Evolutionary conservation across 2,329 filamentous ascomycete species (phyloP).

Genomic region (Ilyonectria mors-panacis): DNA sequence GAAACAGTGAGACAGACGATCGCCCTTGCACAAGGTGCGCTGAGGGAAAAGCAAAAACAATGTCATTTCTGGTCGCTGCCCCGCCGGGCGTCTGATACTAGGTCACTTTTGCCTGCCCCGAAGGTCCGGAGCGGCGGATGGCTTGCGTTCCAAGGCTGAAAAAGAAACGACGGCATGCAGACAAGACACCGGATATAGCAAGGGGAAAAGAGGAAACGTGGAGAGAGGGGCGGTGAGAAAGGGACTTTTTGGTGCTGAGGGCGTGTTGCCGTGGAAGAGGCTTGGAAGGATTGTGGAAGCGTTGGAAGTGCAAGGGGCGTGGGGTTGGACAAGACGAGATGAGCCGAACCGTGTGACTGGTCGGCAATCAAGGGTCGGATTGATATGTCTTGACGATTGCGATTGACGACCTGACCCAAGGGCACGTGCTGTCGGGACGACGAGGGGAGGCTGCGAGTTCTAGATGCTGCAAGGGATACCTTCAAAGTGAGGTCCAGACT

Average conservation of each 20-base stretch:
- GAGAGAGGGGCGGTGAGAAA: conserved; percentile 13
- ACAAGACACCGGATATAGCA: background rate
- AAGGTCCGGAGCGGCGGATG: conserved; percentile 20
- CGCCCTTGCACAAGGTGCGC: background rate
- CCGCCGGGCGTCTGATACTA: background rate
- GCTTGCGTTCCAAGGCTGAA: conserved; percentile 10
- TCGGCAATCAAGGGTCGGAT: conserved; percentile 5
- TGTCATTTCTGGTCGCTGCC: background rate
- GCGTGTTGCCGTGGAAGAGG: conserved; percentile 8
- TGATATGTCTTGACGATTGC: background rate
- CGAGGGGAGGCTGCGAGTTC: background rate
- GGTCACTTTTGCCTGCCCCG: conserved; percentile 3
- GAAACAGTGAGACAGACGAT: conserved; percentile 6
- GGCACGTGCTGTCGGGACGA: conserved; percentile 9
- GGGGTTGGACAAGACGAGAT: background rate
- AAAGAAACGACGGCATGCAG: conserved; percentile 12
- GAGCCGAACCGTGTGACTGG: conserved; percentile 12
- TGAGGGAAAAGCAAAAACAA: background rate
- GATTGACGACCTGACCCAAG: background rate
- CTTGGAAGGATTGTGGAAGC: conserved; percentile 6
- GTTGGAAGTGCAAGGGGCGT: background rate
- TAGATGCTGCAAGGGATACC: background rate
- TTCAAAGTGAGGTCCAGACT: too few relatives aligned
- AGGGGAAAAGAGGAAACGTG: conserved; percentile 10
- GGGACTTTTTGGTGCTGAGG: background rate